Percentiles rank a stretch among this genome's conserved stretches.
phyloP scores from a whole-genome alignment of 441 rosid genomes.

The Gossypium trilobum region DNA sequence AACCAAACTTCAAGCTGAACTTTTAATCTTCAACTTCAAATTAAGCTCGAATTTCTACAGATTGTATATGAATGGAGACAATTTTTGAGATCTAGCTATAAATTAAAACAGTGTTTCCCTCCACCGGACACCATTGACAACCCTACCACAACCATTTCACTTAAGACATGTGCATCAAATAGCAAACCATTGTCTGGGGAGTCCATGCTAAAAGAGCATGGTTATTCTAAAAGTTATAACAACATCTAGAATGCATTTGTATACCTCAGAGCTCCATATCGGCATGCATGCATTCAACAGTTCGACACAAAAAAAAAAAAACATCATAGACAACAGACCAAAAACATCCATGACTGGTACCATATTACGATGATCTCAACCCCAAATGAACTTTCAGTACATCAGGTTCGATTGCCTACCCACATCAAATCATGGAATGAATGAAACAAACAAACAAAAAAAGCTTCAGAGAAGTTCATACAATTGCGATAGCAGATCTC shows the following conservation, averaged over 20 bases:
- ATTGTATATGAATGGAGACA: neutral
- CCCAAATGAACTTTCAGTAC: slow-evolving; percentile 17
- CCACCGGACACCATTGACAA: neutral
- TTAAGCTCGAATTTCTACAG: neutral
- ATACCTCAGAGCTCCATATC: slow-evolving; percentile 13
- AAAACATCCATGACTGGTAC: slow-evolving; percentile 19
- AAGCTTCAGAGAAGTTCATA: slow-evolving; percentile 17
- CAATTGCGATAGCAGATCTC: slow-evolving; percentile 23
- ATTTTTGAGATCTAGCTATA: neutral
- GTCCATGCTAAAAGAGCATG: slow-evolving; percentile 18
- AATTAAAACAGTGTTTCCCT: neutral
- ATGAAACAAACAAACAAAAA: slow-evolving; percentile 14
- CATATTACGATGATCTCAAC: slow-evolving; percentile 19
- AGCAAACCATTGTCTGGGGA: neutral
- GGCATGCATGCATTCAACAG: slow-evolving; percentile 20
- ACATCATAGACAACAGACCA: slow-evolving; percentile 22
- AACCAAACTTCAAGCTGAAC: neutral
- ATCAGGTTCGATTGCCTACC: slow-evolving; percentile 19
- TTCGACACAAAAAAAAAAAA: slow-evolving; percentile 9
- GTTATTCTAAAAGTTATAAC: slow-evolving; percentile 23
- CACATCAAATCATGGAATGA: slow-evolving; percentile 18
- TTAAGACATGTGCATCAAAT: slow-evolving; percentile 7
- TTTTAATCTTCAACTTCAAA: neutral
- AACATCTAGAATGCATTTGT: slow-evolving; percentile 21
- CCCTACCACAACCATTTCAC: neutral